phyloP scores from a whole-genome alignment of 208 protist genomes.

The Acanthamoeba royreba region DNA sequence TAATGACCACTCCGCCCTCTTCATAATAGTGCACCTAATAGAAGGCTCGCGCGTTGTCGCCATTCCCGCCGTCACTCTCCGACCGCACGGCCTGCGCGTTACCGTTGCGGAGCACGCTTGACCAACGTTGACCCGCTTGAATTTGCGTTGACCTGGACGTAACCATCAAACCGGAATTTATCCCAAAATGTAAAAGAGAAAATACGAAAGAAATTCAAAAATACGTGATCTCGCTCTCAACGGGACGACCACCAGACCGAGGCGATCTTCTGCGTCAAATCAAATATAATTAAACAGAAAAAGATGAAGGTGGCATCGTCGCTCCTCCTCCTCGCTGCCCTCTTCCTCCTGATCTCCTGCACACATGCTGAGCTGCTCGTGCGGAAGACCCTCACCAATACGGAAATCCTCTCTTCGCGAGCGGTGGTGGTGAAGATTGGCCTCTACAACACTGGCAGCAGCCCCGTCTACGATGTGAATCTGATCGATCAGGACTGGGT shows the following conservation, averaged over 20 bases:
- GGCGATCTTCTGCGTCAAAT: no score
- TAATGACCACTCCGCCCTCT: not conserved
- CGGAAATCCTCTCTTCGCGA: conserved; percentile 19
- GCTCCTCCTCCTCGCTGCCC: not conserved
- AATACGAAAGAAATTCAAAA: no score
- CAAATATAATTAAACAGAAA: no score
- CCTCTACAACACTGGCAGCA: not conserved
- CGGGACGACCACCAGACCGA: no score
- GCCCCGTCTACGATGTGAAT: not conserved
- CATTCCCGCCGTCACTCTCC: not conserved
- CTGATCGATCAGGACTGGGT: not conserved
- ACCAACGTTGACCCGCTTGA: not conserved
- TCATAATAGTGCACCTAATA: not conserved
- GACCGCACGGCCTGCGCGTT: not conserved
- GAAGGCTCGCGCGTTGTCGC: not conserved
- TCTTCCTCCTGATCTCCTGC: not conserved
- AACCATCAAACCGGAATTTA: no score
- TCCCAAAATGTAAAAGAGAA: no score
- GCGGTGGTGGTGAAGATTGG: not conserved
- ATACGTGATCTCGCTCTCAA: no score
- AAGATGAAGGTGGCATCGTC: no score
- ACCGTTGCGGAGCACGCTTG: not conserved
- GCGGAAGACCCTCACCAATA: not conserved
- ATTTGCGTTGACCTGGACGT: not conserved
- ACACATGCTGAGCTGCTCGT: not conserved